phyloP scores from a whole-genome alignment of 352 stramenopile species.

The Plasmopara halstedii region DNA sequence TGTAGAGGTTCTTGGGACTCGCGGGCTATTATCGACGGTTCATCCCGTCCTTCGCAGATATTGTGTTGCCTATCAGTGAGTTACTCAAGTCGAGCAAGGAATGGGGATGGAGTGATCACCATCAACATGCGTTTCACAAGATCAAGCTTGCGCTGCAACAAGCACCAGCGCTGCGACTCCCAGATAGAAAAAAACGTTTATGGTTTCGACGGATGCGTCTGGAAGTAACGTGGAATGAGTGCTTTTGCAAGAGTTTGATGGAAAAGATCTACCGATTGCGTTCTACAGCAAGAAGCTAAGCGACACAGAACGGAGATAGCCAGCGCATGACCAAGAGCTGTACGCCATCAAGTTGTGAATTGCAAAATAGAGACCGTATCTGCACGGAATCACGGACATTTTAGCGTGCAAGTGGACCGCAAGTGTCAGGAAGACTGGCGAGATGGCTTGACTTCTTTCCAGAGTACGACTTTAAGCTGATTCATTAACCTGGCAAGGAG shows the following conservation, averaged over 20 bases:
- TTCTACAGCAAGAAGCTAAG: constrained; percentile 4
- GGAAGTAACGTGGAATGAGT: not conserved
- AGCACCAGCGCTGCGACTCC: not conserved
- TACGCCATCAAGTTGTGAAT: not conserved
- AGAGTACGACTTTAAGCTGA: not conserved
- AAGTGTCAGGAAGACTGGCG: not conserved
- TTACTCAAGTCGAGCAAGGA: not conserved
- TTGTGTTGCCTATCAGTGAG: not conserved
- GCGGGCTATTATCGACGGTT: constrained; percentile 6
- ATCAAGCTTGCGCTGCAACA: not conserved
- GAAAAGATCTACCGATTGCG: not conserved
- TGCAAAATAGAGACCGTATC: not conserved
- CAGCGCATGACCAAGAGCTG: not conserved
- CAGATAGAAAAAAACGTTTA: not conserved
- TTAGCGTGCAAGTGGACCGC: not conserved
- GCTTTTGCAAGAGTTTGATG: not conserved
- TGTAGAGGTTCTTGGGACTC: constrained; percentile 2
- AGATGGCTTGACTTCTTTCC: not conserved
- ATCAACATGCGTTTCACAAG: not conserved
- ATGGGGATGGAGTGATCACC: not conserved
- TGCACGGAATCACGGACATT: not conserved
- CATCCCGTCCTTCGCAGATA: not conserved
- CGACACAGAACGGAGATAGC: not conserved
- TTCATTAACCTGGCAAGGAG: not conserved
- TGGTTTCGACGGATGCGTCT: not conserved